These are phyloP conservation scores for Tremellales sp. DNA, from an alignment of 1,284 basidiomycete genomes.

Conservation along the genomic window DNA sequence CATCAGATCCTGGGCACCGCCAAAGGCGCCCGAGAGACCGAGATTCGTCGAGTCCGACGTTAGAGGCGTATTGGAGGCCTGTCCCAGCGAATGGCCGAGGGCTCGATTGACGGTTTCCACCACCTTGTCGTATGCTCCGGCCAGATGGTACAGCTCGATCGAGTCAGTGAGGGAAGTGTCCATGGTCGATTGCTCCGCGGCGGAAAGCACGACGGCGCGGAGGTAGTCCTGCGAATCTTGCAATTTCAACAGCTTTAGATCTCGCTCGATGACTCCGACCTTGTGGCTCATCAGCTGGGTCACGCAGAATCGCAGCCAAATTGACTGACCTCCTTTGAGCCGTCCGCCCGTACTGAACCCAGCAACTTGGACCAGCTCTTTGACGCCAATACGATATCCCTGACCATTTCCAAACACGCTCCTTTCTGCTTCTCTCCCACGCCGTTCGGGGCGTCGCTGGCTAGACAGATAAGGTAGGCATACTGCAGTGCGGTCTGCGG, in stretches of 20 bases:
- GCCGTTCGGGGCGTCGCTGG: constrained; percentile 59
- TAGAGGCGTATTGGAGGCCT: constrained; percentile 49
- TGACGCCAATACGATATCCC: constrained; percentile 81
- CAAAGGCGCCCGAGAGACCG: constrained; percentile 38
- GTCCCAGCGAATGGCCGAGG: constrained; percentile 75
- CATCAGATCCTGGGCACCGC: constrained; percentile 58
- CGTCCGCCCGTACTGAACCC: constrained; percentile 84
- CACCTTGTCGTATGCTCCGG: constrained; percentile 85
- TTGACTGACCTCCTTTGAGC: constrained; percentile 72
- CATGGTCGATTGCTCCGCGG: constrained; percentile 69
- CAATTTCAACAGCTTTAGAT: constrained; percentile 71
- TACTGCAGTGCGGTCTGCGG: constrained; percentile 93
- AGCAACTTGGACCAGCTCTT: constrained; percentile 80
- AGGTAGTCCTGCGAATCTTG: constrained; percentile 69
- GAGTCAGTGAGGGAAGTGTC: constrained; percentile 75
- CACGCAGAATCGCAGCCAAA: neutral
- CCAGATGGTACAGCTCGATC: constrained; percentile 92
- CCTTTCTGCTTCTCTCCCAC: constrained; percentile 76
- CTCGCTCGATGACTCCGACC: constrained; percentile 83
- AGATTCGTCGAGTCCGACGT: constrained; percentile 14
- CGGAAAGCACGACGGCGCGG: constrained; percentile 73
- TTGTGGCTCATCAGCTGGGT: constrained; percentile 35
- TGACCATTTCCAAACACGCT: constrained; percentile 78
- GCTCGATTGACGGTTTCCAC: constrained; percentile 83
- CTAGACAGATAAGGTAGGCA: constrained; percentile 82